Evolutionary conservation across 106 monocot species (phyloP), one percentile per base, ranked within the genome.

Genomic region (Dioscorea zingiberensis): DNA sequence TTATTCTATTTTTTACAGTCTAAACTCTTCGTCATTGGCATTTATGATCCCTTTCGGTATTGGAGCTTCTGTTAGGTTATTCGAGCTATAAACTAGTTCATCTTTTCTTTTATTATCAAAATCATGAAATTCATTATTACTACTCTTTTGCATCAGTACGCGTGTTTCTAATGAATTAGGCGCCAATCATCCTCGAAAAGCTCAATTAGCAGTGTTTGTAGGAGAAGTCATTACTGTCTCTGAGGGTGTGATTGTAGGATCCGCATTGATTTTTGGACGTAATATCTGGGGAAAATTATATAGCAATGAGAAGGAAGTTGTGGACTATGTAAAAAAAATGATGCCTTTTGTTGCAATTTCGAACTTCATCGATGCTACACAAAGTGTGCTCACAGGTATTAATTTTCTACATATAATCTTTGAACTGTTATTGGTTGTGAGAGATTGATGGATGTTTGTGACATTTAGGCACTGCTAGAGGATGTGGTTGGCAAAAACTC

Each of bases 101-200:
- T 51, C 15, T 8, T 18, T 51, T 18, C 0, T 1, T 51, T 51
- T 51, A 19, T 13, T 51, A 2, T 19, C 2, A 16, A 0, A 19
- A 51, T 16, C 15, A 51, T 51, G 0, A 51, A 51, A 51, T 51
- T 16, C 4, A 51, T 51, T 18, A 18, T 0, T 51, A 51, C 4
- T 51, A 30, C 1, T 51, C 53, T 54, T 48, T 19, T 16, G 18
- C 17, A 60, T 23, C 56, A 76, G 76, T 21, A 65, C 64, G 21
- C 61, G 76, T 1, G 76, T 76, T 18, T 76, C 76, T 8, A 71
- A 76, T 15, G 76, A 76, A 38, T 44, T 76, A 21, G 76, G 76
- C 16, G 76, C 76, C 25, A 70, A 58, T 3, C 28, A 47, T 8
- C 70, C 70, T 13, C 69, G 21, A n/a, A 47, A 58, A 21, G 76